Percentiles rank a stretch among this genome's conserved stretches.
Conservation (phyloP, 2,329 filamentous ascomycete species). For the Neofusicoccum kwambonambiense region DNA sequence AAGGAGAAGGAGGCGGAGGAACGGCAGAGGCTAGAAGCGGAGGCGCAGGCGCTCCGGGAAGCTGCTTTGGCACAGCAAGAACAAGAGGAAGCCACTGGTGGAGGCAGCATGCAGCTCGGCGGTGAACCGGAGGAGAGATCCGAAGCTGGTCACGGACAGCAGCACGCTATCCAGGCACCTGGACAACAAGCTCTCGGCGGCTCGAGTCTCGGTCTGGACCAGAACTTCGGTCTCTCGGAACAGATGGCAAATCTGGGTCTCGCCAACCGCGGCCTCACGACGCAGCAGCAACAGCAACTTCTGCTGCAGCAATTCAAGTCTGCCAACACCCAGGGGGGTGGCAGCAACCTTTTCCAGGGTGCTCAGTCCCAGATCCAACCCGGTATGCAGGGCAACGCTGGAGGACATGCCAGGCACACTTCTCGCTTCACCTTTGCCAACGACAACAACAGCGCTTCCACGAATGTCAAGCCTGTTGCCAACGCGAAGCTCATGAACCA, state of each 20-base stretch:
- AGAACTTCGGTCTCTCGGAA: conserved; percentile 33
- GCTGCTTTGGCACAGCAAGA: conserved; percentile 45
- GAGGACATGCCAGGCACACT: conserved; percentile 74
- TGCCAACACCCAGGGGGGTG: conserved; percentile 50
- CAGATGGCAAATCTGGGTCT: conserved; percentile 45
- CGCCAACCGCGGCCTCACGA: conserved; percentile 67
- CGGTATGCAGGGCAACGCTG: conserved; percentile 55
- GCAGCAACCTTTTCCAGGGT: conserved; percentile 47
- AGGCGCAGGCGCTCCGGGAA: conserved; percentile 51
- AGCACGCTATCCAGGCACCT: conserved; percentile 70
- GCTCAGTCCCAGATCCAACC: conserved; percentile 45
- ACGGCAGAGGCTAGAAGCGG: conserved; percentile 50
- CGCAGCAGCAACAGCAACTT: conserved; percentile 70
- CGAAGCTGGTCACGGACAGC: conserved; percentile 62
- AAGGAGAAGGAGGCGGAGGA: conserved; percentile 66
- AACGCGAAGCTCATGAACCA: conserved; percentile 81
- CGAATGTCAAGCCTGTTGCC: conserved; percentile 71
- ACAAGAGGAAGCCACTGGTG: conserved; percentile 72
- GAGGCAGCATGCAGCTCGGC: conserved; percentile 85
- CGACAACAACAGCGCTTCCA: conserved; percentile 60
- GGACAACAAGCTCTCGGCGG: conserved; percentile 62
- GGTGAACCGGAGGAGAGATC: conserved; percentile 83
- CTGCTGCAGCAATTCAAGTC: conserved; percentile 63
- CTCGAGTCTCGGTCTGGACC: conserved; percentile 31
- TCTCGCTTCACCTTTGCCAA: conserved; percentile 88